phyloP scores from a whole-genome alignment of 2,329 filamentous ascomycete genomes.

The Ophiostoma sp. region DNA sequence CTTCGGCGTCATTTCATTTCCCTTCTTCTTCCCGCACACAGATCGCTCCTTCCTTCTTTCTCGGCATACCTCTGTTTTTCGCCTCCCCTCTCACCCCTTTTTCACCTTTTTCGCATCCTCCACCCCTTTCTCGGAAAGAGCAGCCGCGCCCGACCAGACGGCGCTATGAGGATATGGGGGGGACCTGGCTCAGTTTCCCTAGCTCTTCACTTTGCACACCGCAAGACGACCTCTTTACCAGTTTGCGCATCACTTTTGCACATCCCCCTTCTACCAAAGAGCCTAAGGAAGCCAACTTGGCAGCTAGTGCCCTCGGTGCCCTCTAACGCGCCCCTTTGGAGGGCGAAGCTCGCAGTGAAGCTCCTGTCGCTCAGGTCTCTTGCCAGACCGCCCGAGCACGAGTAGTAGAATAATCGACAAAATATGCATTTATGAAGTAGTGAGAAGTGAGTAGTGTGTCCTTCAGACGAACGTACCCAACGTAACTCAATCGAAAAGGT shows the following conservation, averaged over 20 bases:
- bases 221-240: background rate
- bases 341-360: background rate
- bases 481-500: background rate
- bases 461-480: background rate
- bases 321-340: background rate
- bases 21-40: background rate
- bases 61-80: background rate
- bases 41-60: background rate
- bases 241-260: background rate
- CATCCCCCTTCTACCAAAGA: background rate
- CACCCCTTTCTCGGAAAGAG: conserved; percentile 8
- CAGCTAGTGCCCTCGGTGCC: conserved; percentile 11
- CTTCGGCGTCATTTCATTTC: background rate
- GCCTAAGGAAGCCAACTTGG: conserved; percentile 2
- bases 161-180: background rate
- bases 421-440: background rate
- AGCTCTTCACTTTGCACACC: conserved; percentile 7
- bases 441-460: background rate
- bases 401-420: background rate
- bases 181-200: background rate
- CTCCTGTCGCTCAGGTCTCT: background rate
- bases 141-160: background rate
- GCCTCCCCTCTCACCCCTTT: conserved; percentile 20
- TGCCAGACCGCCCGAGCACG: background rate
- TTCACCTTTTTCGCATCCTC: background rate